These are phyloP conservation scores for Agastache rugosa DNA, from an alignment of 257 asterid species.

Conservation along the genomic window DNA sequence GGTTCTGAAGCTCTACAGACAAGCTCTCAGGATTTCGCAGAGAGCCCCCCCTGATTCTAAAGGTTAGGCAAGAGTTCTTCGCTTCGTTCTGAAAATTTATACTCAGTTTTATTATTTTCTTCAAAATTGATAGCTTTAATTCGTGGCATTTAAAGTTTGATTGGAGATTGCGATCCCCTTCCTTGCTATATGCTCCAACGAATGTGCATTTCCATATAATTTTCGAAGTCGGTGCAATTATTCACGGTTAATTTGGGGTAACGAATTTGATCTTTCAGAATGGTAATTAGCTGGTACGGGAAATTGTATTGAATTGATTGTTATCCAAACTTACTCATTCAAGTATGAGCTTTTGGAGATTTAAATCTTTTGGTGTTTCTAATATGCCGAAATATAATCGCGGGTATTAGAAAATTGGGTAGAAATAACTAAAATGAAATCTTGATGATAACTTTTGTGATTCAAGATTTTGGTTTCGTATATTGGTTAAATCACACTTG, in stretches of 20 bases:
- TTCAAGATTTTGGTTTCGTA: neutral
- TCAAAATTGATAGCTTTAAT: constrained; percentile 1
- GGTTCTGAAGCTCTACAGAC: constrained; percentile 84
- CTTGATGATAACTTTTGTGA: neutral
- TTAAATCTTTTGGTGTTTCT: neutral
- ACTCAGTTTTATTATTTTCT: neutral
- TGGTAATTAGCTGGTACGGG: neutral
- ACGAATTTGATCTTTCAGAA: constrained; percentile 3
- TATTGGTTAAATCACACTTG: neutral
- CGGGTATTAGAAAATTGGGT: neutral
- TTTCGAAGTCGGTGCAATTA: neutral
- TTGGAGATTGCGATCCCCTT: constrained; percentile 9
- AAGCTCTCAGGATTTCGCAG: constrained; percentile 72
- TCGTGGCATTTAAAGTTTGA: neutral
- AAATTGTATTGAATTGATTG: neutral
- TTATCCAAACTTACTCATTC: neutral
- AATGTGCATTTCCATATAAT: neutral
- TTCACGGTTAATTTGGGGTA: neutral
- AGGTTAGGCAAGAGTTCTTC: constrained; percentile 43
- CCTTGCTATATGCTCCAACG: neutral
- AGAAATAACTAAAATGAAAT: neutral
- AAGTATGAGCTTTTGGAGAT: neutral
- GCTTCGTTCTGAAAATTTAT: neutral
- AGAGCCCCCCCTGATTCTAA: constrained; percentile 75
- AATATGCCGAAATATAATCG: neutral